phyloP scores from a whole-genome alignment of 345 rosid species.

The Lepidium africanum region DNA sequence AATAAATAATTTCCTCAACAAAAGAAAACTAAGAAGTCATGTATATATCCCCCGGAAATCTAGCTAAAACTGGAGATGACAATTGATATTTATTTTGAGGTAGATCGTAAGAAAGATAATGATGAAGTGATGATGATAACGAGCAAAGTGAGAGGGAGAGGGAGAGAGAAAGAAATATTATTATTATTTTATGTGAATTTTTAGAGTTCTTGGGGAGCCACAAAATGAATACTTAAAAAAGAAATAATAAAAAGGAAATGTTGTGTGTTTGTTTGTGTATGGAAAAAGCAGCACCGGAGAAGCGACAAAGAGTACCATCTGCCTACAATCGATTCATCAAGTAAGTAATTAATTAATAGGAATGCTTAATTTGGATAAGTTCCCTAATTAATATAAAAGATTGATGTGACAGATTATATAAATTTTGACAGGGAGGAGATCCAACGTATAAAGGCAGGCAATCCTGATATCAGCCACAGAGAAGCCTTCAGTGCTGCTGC shows the following conservation, averaged over 20 bases:
- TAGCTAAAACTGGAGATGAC: slow-evolving; percentile 13
- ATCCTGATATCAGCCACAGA: slow-evolving; percentile 96
- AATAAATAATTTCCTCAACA: not conserved
- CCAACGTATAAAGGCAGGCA: slow-evolving; percentile 96
- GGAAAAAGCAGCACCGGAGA: slow-evolving; percentile 79
- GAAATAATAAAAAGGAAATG: no score
- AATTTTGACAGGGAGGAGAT: slow-evolving; percentile 73
- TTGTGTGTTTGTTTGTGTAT: slow-evolving; percentile 3
- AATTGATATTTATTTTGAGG: slow-evolving; percentile 12
- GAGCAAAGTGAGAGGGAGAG: no score
- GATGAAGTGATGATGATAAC: slow-evolving; percentile 22
- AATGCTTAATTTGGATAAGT: no score
- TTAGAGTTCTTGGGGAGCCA: no score
- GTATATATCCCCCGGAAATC: slow-evolving; percentile 38
- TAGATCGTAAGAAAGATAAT: slow-evolving; percentile 27
- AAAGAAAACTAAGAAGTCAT: not conserved
- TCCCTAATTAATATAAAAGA: no score
- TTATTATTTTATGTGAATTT: no score
- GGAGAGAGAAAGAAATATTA: not conserved
- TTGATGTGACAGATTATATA: no score
- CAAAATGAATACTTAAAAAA: no score
- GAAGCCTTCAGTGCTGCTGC: slow-evolving; percentile 99
- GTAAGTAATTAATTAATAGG: slow-evolving; percentile 17
- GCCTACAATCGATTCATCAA: slow-evolving; percentile 99
- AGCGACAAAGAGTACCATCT: slow-evolving; percentile 98